Base-by-base conservation (phyloP, 1,284 basidiomycete genomes). In the Schizophyllum amplum region DNA sequence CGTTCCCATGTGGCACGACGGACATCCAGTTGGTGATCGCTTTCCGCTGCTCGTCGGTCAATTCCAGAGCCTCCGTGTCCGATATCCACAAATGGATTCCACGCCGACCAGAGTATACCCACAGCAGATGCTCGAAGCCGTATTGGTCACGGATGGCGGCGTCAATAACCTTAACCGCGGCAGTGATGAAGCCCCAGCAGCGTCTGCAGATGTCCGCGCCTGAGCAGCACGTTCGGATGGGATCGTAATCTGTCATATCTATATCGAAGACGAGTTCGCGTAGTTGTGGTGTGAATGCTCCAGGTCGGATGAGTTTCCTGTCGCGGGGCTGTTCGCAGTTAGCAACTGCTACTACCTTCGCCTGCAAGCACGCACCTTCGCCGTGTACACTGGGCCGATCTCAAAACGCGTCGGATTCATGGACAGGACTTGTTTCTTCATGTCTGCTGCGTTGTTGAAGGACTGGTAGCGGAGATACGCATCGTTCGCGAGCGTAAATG, bases 191-290 rank as follows among this genome's bases (percentile, higher is more conserved):
- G 1, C 79, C 83, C 96, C 97, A 99, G 74, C 97, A 99, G 47
- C 88, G 82, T 62, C 80, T 82, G 75, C 96, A 99, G 71, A 99
- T 98, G 59, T 82, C 87, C 57, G 95, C 93, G 56, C 87, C 92
- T 1, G 86, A 86, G 72, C 97, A 99, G 73, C 97, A 99, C 0
- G 93, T 98, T 54, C 97, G 87, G 66, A 99, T 85, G 58, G 88
- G 80, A 71, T 99, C 97, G 74, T 99, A 99, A 73, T 99, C 96
- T 17, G 96, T 97, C 95, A 99, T 98, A 72, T 99, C 96, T 69
- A 99, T 98, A 84, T 99, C 97, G 68, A 99, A 98, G 1, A 99
- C 97, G 26, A 99, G 86, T 71, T 99, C 96, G 61, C 97, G 89
- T 59, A 85, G 82, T 24, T 85, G 72, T 0, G 96, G 94, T 53